A percentile compares a stretch with the other conserved stretches of the same genome.
phyloP scores from a whole-genome alignment of 495 filamentous ascomycete genomes.

The Aspergillus olivimuriae region DNA sequence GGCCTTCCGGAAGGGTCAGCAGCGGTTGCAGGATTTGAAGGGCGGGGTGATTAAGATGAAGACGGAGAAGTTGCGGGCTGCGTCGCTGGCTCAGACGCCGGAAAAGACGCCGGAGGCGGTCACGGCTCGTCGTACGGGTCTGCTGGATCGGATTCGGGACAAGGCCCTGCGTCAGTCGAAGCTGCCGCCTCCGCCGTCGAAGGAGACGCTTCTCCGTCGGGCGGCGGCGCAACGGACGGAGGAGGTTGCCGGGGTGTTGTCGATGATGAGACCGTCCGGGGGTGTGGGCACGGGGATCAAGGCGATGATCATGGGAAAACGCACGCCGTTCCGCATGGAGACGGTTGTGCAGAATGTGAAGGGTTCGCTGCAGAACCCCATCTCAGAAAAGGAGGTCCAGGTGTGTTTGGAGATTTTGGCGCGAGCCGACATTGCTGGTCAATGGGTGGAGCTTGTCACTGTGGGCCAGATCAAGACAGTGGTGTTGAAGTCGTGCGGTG shows the following conservation, averaged over 20 bases:
- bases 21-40: slow-evolving; percentile 41
- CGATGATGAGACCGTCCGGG: slow-evolving; percentile 30
- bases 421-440: slow-evolving; percentile 33
- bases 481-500: slow-evolving; percentile 38
- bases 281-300: slow-evolving; percentile 29
- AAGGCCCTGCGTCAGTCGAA: slow-evolving; percentile 40
- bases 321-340: slow-evolving; percentile 36
- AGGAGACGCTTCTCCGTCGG: slow-evolving; percentile 31
- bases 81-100: slow-evolving; percentile 6
- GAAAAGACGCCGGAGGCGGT: slow-evolving; percentile 24
- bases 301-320: slow-evolving; percentile 29
- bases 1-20: slow-evolving; percentile 38
- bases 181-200: slow-evolving; percentile 37
- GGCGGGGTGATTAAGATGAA: slow-evolving; percentile 37
- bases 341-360: slow-evolving; percentile 34
- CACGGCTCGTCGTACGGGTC: slow-evolving; percentile 30
- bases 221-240: slow-evolving; percentile 36
- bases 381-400: slow-evolving; percentile 34
- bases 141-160: slow-evolving; percentile 40
- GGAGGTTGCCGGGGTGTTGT: slow-evolving; percentile 36
- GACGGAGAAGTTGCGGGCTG: slow-evolving; percentile 26
- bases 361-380: slow-evolving; percentile 35
- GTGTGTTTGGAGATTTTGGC: slow-evolving; percentile 39
- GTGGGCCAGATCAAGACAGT: slow-evolving; percentile 36
- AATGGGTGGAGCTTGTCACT: slow-evolving; percentile 40